A percentile compares a stretch with the other conserved stretches of the same genome.
Evolutionary conservation across 306 rosid species (phyloP).

Genomic region (Fragaria ananassa): DNA sequence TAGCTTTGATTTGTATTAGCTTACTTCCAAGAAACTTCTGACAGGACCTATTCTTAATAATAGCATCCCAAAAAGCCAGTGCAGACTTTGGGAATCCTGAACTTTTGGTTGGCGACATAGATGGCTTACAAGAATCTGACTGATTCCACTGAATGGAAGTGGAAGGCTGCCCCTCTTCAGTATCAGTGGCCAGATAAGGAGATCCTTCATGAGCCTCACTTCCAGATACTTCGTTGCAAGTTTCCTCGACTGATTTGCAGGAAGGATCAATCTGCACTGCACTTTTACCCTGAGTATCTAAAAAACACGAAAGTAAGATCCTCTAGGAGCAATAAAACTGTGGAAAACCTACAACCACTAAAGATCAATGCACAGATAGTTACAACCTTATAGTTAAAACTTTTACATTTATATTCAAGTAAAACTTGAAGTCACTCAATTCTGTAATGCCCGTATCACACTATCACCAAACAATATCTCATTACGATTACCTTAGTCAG

Average conservation of each 20-base stretch:
- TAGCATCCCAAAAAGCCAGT: constrained; percentile 59
- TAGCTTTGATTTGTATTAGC: constrained; percentile 67
- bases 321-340: constrained; percentile 5
- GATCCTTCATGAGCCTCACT: constrained; percentile 27
- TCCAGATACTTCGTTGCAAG: constrained; percentile 27
- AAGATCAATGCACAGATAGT: not conserved
- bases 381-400: not conserved
- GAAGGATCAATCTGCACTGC: constrained; percentile 31
- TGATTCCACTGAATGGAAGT: constrained; percentile 23
- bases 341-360: not conserved
- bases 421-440: not conserved
- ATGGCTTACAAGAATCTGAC: constrained; percentile 29
- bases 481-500: not conserved
- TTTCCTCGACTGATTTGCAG: constrained; percentile 17
- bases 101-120: constrained; percentile 31
- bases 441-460: not conserved
- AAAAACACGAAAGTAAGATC: constrained; percentile 16
- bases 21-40: constrained; percentile 64
- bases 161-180: constrained; percentile 29
- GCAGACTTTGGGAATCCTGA: constrained; percentile 65
- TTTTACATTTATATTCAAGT: not conserved
- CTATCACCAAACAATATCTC: not conserved
- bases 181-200: constrained; percentile 10
- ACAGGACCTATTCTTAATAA: constrained; percentile 68
- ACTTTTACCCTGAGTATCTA: constrained; percentile 29